phyloP scores from a whole-genome alignment of 1,284 basidiomycete species.

The Cystobasidium slooffiae region DNA sequence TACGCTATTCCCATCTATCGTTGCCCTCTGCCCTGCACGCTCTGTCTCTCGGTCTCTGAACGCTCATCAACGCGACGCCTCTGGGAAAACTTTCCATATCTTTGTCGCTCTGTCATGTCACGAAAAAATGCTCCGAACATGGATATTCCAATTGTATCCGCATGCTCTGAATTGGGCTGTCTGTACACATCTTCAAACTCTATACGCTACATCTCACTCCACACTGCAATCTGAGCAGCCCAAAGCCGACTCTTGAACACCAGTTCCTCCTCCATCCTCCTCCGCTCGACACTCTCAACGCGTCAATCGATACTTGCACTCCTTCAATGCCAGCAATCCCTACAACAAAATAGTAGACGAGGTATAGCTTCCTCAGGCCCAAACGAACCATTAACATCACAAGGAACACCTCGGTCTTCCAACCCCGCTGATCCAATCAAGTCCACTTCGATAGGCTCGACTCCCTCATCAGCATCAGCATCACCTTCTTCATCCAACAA shows the following conservation, averaged over 20 bases:
- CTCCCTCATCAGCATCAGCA: not conserved
- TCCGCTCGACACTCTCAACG: not conserved
- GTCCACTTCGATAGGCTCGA: constrained; percentile 4
- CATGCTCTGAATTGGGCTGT: not conserved
- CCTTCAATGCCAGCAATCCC: not conserved
- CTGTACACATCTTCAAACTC: no score
- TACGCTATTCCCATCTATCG: no score
- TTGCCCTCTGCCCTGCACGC: no score
- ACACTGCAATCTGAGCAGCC: no score
- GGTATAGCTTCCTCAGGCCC: constrained; percentile 11
- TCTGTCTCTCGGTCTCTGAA: no score
- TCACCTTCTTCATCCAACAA: no score
- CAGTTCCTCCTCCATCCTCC: not conserved
- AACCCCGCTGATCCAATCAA: constrained; percentile 26
- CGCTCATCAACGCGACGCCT: no score
- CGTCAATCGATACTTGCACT: not conserved
- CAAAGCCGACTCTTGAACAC: not conserved
- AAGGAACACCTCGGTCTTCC: constrained; percentile 14
- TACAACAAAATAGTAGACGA: not conserved
- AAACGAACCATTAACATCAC: constrained; percentile 8
- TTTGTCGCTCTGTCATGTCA: no score
- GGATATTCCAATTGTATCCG: not conserved
- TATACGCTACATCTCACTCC: no score
- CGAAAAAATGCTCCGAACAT: not conserved
- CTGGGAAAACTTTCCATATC: no score